Evolutionary conservation across 176 grass and related monocot genomes (phyloP), one percentile per base, ranked within the genome.

Genomic region (Aegilops bicornis): DNA sequence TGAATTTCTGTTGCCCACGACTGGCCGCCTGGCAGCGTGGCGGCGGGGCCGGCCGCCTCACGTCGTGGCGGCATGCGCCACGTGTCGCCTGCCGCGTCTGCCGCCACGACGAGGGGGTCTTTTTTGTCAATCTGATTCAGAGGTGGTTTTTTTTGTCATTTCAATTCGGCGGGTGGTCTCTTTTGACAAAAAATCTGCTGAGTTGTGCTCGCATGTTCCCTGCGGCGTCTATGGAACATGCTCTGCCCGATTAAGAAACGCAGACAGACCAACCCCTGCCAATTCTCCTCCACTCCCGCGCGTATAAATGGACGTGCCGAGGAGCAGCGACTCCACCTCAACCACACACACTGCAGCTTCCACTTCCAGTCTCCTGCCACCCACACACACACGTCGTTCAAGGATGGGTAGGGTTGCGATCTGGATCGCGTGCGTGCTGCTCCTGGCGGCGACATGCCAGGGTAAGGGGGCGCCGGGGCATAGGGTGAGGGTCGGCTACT

Each of bases 401-500:
- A 29, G 64, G 13, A 79, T 78, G 78, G 83, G 52, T 37, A 75
- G 79, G 33, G 42, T 37, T 6, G 69, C 81, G 17, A 47, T 91
- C 13, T 82, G 22, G 73, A 8, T 86, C 15, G 60, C 66, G 16
- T 80, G 69, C 15, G 16, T 48, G 48, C 33, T 87, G 71, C 45
- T 86, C 29, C n/a, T 86, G 48, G 54, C 30, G 6, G 63, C 27
- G n/a, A 20, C 71, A 30, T 83, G 39, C 40, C 84, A 86, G 27
- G 69, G 48, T 0, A 59, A 58, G 54, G 42, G 42, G 14, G 42
- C 1, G 24, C 42, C 72, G 24, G 73, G 24, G 45, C 73, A 43
- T 1, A 25, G 43, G 22, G 88, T 93, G 5, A 15, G 12, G 11
- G 69, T 64, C 29, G 81, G 73, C 0, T 91, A 75, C 89, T 93